Base-by-base conservation (phyloP, 2,329 filamentous ascomycete species). In the Fusarium abutilonis region DNA sequence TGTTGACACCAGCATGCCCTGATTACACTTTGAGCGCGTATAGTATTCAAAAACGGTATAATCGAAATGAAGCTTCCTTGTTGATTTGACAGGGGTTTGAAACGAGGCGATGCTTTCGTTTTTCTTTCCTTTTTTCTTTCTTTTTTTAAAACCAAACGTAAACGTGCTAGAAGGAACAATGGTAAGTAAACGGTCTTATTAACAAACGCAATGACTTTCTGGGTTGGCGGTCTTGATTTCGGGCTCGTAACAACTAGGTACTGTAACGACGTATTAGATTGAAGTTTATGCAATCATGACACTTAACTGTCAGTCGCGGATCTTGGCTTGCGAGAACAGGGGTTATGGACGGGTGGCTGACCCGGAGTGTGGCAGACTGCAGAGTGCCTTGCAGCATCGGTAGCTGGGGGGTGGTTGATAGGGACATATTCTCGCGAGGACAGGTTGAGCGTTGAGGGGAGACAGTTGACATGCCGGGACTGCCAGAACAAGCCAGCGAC, bases 401-500 rank as follows among this genome's bases (percentile, higher is more conserved):
- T 52, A 43, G 48, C 50, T 31, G 54, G 51, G 62, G 41, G 50
- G 51, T 51, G 56, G 23, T 41, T 47, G 34, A 46, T 52, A 59
- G 49, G 52, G 36, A 40, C 50, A 26, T 26, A 26, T 26, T 8
- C 23, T 26, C 6, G 23, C 23, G 23, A 26, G 23, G 23, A 26
- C 23, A 8, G 23, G 23, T 26, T 8, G 23, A 8, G 6, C 19
- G 3, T 19, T 19, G 19, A 19, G 19, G 19, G 23, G 6, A 26
- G 23, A 8, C 52, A 52, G 59, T 62, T 43, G 59, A 60, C 54
- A 61, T 65, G 52, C 66, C 56, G 64, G 59, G 48, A 40, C 47
- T 52, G 49, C 60, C 52, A 54, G 31, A 67, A 55, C 48, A 50
- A 57, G 63, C 61, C 55, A 56, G 52, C 60, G 67, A 49, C 64